Evolutionary conservation across 345 rosid genomes (phyloP).

Genomic region (Aquilaria yunnanensis): DNA sequence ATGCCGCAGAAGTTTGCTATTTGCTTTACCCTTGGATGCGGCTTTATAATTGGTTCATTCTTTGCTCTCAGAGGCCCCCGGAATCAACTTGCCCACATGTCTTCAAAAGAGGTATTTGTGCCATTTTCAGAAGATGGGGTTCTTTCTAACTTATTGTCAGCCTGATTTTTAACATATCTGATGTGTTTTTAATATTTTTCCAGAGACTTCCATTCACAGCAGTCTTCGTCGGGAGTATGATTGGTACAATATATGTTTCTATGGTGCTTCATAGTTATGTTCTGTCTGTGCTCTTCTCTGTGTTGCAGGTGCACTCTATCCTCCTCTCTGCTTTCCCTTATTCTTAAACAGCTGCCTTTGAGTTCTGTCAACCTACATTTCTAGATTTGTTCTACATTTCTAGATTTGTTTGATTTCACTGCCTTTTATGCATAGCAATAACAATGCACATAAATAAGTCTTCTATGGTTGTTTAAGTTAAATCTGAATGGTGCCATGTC

Average conservation of each 20-base stretch:
- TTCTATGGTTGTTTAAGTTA: too few relatives aligned
- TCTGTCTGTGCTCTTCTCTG: constrained; percentile 85
- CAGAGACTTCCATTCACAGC: constrained; percentile 91
- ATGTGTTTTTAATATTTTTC: constrained; percentile 15
- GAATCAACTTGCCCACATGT: constrained; percentile 78
- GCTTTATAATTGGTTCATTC: constrained; percentile 78
- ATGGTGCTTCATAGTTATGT: constrained; percentile 94
- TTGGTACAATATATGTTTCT: constrained; percentile 82
- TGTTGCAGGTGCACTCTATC: constrained; percentile 56
- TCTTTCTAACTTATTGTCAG: neutral
- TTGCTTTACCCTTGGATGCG: constrained; percentile 87
- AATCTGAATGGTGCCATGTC: too few relatives aligned
- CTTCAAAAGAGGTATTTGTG: constrained; percentile 65
- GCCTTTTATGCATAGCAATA: too few relatives aligned
- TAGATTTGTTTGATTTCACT: too few relatives aligned
- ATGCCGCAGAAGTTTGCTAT: constrained; percentile 94
- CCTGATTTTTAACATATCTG: constrained; percentile 3
- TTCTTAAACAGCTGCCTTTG: neutral
- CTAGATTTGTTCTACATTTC: neutral
- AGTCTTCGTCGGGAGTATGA: constrained; percentile 83
- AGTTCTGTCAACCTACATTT: neutral
- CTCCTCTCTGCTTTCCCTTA: neutral
- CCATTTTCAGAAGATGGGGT: neutral
- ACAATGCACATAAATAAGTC: too few relatives aligned
- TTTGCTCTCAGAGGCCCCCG: constrained; percentile 86